Evolutionary conservation across 257 asterid genomes (phyloP).

Genomic region (Solanum microdontum): DNA sequence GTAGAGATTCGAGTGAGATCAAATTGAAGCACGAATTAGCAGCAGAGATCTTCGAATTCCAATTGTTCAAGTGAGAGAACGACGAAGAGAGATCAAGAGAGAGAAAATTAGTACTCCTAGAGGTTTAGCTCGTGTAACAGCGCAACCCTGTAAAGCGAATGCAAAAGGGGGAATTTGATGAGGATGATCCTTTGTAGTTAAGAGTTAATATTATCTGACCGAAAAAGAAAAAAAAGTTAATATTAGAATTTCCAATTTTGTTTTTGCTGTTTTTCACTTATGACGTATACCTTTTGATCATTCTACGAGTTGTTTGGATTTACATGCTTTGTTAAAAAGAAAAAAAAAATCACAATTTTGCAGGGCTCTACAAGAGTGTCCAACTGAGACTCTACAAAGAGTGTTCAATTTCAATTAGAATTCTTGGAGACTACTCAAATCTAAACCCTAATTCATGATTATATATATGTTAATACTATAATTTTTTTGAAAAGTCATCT

Average conservation of each 20-base stretch:
- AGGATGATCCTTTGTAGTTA: not conserved
- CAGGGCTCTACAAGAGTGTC: too few relatives aligned
- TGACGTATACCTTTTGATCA: not conserved
- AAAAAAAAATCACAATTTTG: too few relatives aligned
- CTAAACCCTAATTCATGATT: too few relatives aligned
- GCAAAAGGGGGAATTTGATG: not conserved
- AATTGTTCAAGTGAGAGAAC: not conserved
- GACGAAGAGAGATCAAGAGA: constrained; percentile 13
- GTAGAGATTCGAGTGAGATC: constrained; percentile 19
- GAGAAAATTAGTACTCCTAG: constrained; percentile 2
- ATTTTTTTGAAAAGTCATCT: too few relatives aligned
- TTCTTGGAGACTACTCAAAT: accelerated
- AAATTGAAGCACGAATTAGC: not conserved
- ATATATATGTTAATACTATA: too few relatives aligned
- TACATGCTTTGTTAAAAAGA: not conserved
- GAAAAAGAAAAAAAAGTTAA: too few relatives aligned
- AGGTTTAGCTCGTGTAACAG: constrained; percentile 16
- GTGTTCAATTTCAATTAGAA: too few relatives aligned
- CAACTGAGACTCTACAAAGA: too few relatives aligned
- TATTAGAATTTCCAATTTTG: not conserved
- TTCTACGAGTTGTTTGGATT: not conserved
- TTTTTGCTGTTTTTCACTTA: not conserved
- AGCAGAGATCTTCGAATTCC: not conserved
- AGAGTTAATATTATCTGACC: not conserved
- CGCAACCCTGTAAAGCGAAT: constrained; percentile 6